phyloP scores from a whole-genome alignment of 768 basidiomycete genomes.

The Tulasnella sp. region DNA sequence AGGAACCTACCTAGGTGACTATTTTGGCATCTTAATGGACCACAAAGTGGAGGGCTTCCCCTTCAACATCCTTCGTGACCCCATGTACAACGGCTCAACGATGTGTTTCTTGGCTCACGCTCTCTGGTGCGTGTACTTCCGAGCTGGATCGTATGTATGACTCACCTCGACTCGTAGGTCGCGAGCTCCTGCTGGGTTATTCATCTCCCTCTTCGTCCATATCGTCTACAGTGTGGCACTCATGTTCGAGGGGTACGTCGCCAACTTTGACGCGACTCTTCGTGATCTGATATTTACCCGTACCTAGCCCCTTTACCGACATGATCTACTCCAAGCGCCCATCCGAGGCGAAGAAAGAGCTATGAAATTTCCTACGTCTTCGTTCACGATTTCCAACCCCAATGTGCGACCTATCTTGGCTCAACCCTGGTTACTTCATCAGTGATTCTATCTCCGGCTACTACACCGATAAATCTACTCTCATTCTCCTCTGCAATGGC shows the following conservation, averaged over 20 bases:
- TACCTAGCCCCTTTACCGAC: conserved; percentile 32
- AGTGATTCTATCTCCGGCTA: background rate
- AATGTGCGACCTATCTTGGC: background rate
- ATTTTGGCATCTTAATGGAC: conserved; percentile 45
- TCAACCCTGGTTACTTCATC: background rate
- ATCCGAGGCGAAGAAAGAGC: background rate
- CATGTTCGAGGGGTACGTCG: conserved; percentile 73
- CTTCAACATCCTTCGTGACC: conserved; percentile 83
- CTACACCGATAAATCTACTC: background rate
- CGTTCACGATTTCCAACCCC: background rate
- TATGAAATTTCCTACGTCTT: background rate
- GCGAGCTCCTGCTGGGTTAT: conserved; percentile 70
- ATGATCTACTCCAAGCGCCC: conserved; percentile 31
- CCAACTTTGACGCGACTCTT: background rate
- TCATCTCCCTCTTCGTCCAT: conserved; percentile 72
- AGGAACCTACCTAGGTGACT: conserved; percentile 72
- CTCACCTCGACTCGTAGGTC: conserved; percentile 39
- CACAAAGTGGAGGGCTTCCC: conserved; percentile 90
- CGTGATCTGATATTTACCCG: background rate
- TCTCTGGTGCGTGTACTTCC: conserved; percentile 50
- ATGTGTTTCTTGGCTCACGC: conserved; percentile 79
- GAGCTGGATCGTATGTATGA: conserved; percentile 2
- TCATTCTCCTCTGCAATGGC: background rate
- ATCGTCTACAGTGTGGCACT: conserved; percentile 75
- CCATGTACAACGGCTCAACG: conserved; percentile 96